Percentiles rank a stretch among this genome's conserved stretches.
Evolutionary conservation across 1,284 basidiomycete species (phyloP).

Genomic region (Cryptococcus sp.): DNA sequence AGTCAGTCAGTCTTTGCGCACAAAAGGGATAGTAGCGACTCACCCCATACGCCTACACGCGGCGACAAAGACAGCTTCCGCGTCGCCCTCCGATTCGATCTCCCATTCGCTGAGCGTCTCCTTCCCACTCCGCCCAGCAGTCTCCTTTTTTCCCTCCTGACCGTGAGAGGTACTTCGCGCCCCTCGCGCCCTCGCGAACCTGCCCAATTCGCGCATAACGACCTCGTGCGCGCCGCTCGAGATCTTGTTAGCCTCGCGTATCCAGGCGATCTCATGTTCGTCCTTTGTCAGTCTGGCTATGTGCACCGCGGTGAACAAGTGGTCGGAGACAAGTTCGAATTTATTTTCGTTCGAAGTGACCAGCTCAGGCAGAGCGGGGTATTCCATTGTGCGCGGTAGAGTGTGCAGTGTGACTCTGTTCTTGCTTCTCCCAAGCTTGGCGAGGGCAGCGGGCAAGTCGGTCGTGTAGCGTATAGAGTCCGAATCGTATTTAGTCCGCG

Average conservation of each 20-base stretch:
- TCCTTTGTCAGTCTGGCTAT: constrained; percentile 75
- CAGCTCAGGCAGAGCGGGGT: constrained; percentile 61
- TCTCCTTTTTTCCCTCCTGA: constrained; percentile 55
- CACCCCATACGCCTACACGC: constrained; percentile 81
- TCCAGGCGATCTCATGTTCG: constrained; percentile 68
- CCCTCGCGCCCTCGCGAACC: constrained; percentile 58
- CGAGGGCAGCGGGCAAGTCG: constrained; percentile 52
- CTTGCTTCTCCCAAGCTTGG: constrained; percentile 13
- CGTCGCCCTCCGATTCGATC: constrained; percentile 85
- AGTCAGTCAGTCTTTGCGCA: not conserved
- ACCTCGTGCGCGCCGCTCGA: constrained; percentile 84
- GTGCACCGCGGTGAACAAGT: constrained; percentile 74
- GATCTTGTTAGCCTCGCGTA: constrained; percentile 76
- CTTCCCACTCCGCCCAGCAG: constrained; percentile 52
- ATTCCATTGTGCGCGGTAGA: constrained; percentile 59
- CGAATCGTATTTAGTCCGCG: constrained; percentile 62
- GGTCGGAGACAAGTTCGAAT: constrained; percentile 47
- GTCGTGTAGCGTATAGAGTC: constrained; percentile 61
- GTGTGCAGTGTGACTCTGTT: constrained; percentile 44
- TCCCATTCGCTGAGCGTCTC: constrained; percentile 76
- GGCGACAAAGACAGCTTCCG: constrained; percentile 86
- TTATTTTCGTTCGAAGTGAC: constrained; percentile 59
- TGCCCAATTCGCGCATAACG: constrained; percentile 84
- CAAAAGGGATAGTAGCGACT: constrained; percentile 29
- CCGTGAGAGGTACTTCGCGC: constrained; percentile 46